Evolutionary conservation across 441 rosid genomes (phyloP), one percentile per base, ranked within the genome.

Genomic region (Daphne laureola): DNA sequence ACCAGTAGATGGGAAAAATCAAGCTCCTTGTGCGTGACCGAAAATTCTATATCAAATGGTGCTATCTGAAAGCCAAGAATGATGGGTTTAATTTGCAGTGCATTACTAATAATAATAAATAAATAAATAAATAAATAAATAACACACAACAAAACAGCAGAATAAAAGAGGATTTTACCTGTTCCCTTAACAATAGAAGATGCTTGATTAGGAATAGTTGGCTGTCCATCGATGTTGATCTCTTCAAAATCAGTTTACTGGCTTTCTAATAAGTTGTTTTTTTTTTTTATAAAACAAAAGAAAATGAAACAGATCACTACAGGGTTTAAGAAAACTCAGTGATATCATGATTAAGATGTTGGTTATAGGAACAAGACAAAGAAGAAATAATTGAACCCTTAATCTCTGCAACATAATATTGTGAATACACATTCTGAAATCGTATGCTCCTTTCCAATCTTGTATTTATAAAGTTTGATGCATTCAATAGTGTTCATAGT

Each of bases 1-100:
- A 89, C 97, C 98, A 93, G 83, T 59, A 89, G 67, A 73, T 93
- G 96, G 44, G 98, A 84, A 83, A 93, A 93, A 70, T 93, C 98
- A 51, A 93, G 96, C 68, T 92, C 97, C 86, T 93, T 93, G 84
- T 93, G 78, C 17, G 95, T 89, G 66, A 87, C 95, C 3, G 89
- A 85, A 74, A 93, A 93, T 64, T 93, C 98, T 59, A 93, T 89
- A 73, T 89, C 97, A 72, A 86, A 93, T 61, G 96, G 96, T 8
- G 98, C 88, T 73, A 89, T 93, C 98, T 89, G 84, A 47, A 71
- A 64, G 49, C 51, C 59, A 68, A 52, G 62, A 57, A 25, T 48
- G 31, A 16, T 42, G 48, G 50, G 73, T 58, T 49, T 54, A 23
- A 27, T 53, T 46, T 46, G 6, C 42, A 31, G 51, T 51, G 35